Conservation (phyloP, 2,329 filamentous ascomycete genomes). For the Colletotrichum phormii region DNA sequence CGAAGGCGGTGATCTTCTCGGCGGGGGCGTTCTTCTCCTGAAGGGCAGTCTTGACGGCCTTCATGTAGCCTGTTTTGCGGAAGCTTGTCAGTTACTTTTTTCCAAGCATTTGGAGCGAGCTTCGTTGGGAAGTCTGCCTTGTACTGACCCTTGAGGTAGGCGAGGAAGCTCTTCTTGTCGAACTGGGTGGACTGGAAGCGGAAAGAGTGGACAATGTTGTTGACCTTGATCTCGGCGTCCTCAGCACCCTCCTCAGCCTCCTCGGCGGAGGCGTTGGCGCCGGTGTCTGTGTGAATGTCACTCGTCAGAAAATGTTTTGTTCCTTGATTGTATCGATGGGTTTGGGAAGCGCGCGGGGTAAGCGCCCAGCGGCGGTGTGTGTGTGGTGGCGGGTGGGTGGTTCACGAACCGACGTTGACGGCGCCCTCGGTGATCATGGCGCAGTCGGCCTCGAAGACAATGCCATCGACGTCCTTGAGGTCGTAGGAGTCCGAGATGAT, state of each 20-base stretch:
- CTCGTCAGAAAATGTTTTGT: slow-evolving; percentile 14
- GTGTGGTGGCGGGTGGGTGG: neutral
- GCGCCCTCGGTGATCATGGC: slow-evolving; percentile 85
- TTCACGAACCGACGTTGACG: slow-evolving; percentile 76
- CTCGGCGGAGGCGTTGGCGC: slow-evolving; percentile 97
- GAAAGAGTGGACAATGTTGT: slow-evolving; percentile 95
- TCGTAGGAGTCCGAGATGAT: slow-evolving; percentile 96
- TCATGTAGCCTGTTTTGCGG: slow-evolving; percentile 80
- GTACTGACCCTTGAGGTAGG: slow-evolving; percentile 76
- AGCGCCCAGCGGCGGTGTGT: neutral
- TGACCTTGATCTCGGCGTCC: slow-evolving; percentile 78
- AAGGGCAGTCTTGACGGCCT: slow-evolving; percentile 81
- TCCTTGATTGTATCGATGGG: neutral
- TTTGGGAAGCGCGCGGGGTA: slow-evolving; percentile 8
- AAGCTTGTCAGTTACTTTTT: neutral
- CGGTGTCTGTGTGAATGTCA: slow-evolving; percentile 70
- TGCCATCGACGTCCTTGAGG: slow-evolving; percentile 81
- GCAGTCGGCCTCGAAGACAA: slow-evolving; percentile 93
- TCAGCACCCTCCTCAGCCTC: slow-evolving; percentile 82
- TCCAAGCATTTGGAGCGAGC: too few species aligned
- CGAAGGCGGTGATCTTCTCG: slow-evolving; percentile 80
- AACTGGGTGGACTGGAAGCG: slow-evolving; percentile 82
- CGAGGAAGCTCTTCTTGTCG: slow-evolving; percentile 89
- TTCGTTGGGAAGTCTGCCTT: too few species aligned
- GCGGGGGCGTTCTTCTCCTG: slow-evolving; percentile 70